A percentile compares a stretch with the other conserved stretches of the same genome.
phyloP scores from a whole-genome alignment of 805 yeast genomes.

The Lachancea sp. region DNA sequence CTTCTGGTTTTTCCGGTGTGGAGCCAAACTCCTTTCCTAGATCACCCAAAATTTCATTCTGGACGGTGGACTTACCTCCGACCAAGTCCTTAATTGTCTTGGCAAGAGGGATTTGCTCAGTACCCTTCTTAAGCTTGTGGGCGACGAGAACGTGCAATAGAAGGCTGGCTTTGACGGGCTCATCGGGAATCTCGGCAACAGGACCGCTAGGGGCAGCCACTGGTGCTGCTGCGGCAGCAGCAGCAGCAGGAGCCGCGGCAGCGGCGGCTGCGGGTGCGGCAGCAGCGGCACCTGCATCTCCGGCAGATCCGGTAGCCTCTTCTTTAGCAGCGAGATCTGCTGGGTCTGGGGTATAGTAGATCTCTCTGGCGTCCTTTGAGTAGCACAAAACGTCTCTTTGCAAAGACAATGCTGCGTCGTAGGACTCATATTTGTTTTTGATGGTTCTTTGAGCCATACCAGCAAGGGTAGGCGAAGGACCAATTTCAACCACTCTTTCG shows the following conservation, averaged over 20 bases:
- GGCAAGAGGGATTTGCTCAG: conserved; percentile 77
- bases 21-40: conserved; percentile 96
- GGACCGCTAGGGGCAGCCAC: conserved; percentile 66
- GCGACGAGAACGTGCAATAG: conserved; percentile 87
- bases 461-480: conserved; percentile 97
- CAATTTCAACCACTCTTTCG: conserved; percentile 96
- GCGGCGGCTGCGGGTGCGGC: conserved; percentile 44
- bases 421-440: conserved; percentile 88
- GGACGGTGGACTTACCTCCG: conserved; percentile 97
- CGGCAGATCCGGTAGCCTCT: conserved; percentile 27
- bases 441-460: conserved; percentile 98
- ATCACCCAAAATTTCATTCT: conserved; percentile 97
- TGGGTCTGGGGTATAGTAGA: conserved; percentile 88
- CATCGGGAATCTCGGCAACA: conserved; percentile 79
- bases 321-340: conserved; percentile 34
- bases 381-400: conserved; percentile 94
- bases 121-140: conserved; percentile 86
- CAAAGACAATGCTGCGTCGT: conserved; percentile 84
- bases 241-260: conserved; percentile 48
- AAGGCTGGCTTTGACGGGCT: conserved; percentile 78
- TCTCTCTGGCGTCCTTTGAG: conserved; percentile 92
- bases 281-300: conserved; percentile 45
- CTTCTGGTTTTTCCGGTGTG: conserved; percentile 99
- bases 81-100: conserved; percentile 96
- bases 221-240: conserved; percentile 54